Conservation (phyloP, 495 filamentous ascomycete genomes). For the Aspergillus mulundensis region DNA sequence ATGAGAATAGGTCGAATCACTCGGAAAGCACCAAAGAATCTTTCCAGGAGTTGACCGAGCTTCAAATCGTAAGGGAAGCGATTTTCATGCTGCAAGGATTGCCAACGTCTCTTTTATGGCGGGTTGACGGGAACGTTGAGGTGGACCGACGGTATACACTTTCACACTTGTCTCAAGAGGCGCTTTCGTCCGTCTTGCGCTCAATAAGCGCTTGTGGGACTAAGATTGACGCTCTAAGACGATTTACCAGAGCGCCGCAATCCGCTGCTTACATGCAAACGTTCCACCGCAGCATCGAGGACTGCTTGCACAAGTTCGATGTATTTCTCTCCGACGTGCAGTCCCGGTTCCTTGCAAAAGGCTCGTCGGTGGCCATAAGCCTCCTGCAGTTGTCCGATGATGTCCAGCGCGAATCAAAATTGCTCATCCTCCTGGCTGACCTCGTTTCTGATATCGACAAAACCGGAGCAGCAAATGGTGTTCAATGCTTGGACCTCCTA, state of each 20-base stretch:
- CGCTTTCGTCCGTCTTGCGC: conserved; percentile 38
- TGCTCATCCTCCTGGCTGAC: conserved; percentile 52
- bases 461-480: conserved; percentile 20
- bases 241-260: conserved; percentile 38
- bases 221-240: conserved; percentile 44
- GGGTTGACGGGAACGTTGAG: conserved; percentile 35
- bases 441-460: conserved; percentile 31
- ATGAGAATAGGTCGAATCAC: conserved; percentile 28
- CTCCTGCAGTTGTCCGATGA: conserved; percentile 61
- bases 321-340: conserved; percentile 40
- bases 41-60: conserved; percentile 59
- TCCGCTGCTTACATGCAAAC: conserved; percentile 50
- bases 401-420: conserved; percentile 46
- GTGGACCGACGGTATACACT: conserved; percentile 37
- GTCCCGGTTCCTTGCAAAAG: conserved; percentile 36
- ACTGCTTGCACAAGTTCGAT: conserved; percentile 42
- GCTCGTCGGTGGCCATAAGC: conserved; percentile 37
- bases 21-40: conserved; percentile 25
- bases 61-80: conserved; percentile 70
- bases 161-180: conserved; percentile 33
- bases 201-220: conserved; percentile 43
- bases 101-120: conserved; percentile 64
- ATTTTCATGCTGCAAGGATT: conserved; percentile 82
- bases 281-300: conserved; percentile 47
- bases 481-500: conserved; percentile 68